Conservation (phyloP, 352 stramenopile genomes). For the Sclerospora graminicola region DNA sequence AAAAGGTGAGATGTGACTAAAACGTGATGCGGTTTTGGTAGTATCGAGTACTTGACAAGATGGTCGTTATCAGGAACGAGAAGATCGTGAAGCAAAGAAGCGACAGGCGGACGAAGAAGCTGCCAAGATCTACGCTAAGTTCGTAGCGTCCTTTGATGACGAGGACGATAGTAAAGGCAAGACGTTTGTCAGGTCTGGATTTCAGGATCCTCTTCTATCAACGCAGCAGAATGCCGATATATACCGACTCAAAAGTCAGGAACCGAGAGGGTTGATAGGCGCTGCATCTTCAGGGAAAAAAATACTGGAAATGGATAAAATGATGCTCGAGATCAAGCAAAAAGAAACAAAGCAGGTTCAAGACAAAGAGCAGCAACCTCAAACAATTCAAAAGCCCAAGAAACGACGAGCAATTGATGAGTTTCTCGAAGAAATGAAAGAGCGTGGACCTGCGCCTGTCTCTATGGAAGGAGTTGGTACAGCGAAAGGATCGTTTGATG, state of each 20-base stretch:
- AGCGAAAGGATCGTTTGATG: slow-evolving; percentile 72
- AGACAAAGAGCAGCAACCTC: slow-evolving; percentile 7
- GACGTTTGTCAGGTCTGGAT: slow-evolving; percentile 39
- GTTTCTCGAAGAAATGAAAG: slow-evolving; percentile 87
- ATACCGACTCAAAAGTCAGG: slow-evolving; percentile 30
- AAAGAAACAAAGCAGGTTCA: slow-evolving; percentile 24
- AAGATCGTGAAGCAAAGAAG: slow-evolving; percentile 79
- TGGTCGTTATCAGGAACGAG: slow-evolving; percentile 32
- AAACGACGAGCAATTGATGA: slow-evolving; percentile 79
- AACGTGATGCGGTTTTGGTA: slow-evolving; percentile 2
- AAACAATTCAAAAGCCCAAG: slow-evolving; percentile 9
- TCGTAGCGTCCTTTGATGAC: slow-evolving; percentile 85
- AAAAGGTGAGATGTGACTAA: slow-evolving; percentile 36
- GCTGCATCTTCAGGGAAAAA: slow-evolving; percentile 13
- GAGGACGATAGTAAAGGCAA: slow-evolving; percentile 52
- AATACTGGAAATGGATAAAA: slow-evolving; percentile 52
- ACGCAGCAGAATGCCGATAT: slow-evolving; percentile 7
- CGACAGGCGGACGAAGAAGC: slow-evolving; percentile 77
- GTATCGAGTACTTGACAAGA: slow-evolving; percentile 4
- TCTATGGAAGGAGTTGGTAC: slow-evolving; percentile 11
- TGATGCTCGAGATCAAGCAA: slow-evolving; percentile 66
- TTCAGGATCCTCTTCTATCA: neutral
- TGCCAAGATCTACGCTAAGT: slow-evolving; percentile 81
- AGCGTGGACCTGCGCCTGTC: slow-evolving; percentile 22
- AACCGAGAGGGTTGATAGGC: neutral